Percentiles rank a stretch among this genome's conserved stretches.
phyloP scores from a whole-genome alignment of 2,329 filamentous ascomycete genomes.

The Fusarium sp. region DNA sequence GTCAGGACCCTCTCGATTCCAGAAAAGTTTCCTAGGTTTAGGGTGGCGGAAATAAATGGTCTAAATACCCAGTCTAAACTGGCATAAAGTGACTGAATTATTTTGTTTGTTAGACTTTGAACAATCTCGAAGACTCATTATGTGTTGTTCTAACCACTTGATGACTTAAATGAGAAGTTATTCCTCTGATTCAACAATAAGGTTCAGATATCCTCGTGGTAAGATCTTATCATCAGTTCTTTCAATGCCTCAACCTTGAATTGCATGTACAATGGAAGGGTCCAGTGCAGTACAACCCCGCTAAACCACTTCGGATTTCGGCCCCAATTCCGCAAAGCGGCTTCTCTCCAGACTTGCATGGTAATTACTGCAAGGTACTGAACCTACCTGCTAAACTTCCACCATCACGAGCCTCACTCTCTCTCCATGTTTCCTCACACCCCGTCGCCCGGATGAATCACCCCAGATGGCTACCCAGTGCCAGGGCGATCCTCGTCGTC shows the following conservation, averaged over 20 bases:
- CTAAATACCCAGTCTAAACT: fast-evolving
- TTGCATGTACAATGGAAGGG: neutral
- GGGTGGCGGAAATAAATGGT: neutral
- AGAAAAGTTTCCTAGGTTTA: neutral
- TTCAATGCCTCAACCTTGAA: neutral
- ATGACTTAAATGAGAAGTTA: neutral
- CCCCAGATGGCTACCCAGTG: slow-evolving; percentile 44
- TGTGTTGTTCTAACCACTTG: neutral
- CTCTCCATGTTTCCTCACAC: slow-evolving; percentile 33
- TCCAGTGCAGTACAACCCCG: slow-evolving; percentile 4
- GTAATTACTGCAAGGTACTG: neutral
- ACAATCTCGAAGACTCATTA: neutral
- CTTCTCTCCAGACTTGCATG: slow-evolving; percentile 1
- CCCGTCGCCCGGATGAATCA: slow-evolving; percentile 47
- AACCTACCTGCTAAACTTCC: neutral
- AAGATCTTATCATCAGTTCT: neutral
- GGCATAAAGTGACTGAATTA: neutral
- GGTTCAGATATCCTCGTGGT: neutral
- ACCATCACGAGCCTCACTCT: neutral
- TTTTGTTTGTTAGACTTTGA: neutral
- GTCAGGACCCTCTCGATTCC: neutral
- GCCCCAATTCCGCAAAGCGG: slow-evolving; percentile 21
- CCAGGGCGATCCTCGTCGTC: slow-evolving; percentile 36
- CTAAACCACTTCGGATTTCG: slow-evolving; percentile 34
- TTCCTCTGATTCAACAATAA: neutral